Conservation (phyloP, 1,139 yeast species). For the Saccharomyces hybrid region DNA sequence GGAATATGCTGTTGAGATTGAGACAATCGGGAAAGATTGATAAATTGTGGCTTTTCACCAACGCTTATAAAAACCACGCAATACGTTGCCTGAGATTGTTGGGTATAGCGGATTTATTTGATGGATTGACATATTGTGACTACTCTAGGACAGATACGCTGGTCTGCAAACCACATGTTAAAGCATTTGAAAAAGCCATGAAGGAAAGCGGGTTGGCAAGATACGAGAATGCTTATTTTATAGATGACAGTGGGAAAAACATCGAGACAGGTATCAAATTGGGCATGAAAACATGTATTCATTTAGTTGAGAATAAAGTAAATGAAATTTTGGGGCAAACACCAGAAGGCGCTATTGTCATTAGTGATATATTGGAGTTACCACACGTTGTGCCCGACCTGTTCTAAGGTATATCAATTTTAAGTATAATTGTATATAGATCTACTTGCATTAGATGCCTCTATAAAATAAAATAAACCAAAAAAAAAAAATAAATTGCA, state of each 20-base stretch:
- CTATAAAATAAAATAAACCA: conserved; percentile 2
- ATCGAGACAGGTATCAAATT: conserved; percentile 38
- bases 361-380: conserved; percentile 43
- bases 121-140: conserved; percentile 90
- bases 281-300: conserved; percentile 40
- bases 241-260: conserved; percentile 76
- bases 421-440: conserved; percentile 17
- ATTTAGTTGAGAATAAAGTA: conserved; percentile 36
- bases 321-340: conserved; percentile 32
- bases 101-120: conserved; percentile 85
- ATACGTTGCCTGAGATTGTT: conserved; percentile 63
- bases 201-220: conserved; percentile 50
- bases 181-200: conserved; percentile 50
- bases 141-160: conserved; percentile 53
- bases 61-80: conserved; percentile 90
- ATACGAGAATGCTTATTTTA: conserved; percentile 49
- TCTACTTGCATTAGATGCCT: not conserved
- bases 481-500: not conserved
- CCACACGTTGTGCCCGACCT: conserved; percentile 43
- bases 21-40: conserved; percentile 42
- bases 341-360: conserved; percentile 38
- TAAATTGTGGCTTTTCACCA: conserved; percentile 81
- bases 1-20: conserved; percentile 44
- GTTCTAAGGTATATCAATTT: conserved; percentile 36
- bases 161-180: conserved; percentile 78